phyloP scores from a whole-genome alignment of 2,329 filamentous ascomycete species.

The Coniochaeta sp. region DNA sequence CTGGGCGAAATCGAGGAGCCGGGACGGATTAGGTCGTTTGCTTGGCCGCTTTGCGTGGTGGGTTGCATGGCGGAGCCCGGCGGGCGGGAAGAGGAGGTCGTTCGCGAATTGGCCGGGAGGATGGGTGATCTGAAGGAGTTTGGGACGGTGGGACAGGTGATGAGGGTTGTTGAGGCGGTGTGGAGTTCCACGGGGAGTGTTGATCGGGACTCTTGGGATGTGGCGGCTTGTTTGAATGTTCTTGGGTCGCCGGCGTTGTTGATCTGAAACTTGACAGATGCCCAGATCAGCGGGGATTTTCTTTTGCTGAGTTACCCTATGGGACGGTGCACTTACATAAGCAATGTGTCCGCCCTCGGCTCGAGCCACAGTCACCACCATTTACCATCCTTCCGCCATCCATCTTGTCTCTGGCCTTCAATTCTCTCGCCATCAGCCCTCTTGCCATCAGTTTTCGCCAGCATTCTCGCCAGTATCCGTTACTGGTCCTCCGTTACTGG shows the following conservation, averaged over 20 bases:
- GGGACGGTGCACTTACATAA: no score
- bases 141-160: background rate
- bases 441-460: no score
- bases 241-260: background rate
- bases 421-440: no score
- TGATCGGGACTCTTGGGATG: constrained; percentile 2
- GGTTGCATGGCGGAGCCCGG: constrained; percentile 24
- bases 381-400: no score
- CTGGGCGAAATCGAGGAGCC: constrained; percentile 18
- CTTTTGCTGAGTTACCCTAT: no score
- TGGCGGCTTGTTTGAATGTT: constrained; percentile 2
- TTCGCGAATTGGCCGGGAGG: background rate
- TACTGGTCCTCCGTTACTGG: no score
- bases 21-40: constrained; percentile 26
- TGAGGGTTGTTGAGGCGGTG: constrained; percentile 1
- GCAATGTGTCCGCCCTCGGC: no score
- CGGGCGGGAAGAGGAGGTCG: background rate
- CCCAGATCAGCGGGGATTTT: no score
- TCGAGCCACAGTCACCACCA: no score
- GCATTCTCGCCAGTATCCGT: no score
- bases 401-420: no score
- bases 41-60: constrained; percentile 34
- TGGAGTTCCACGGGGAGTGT: background rate
- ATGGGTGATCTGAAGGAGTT: background rate
- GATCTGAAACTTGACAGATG: no score